phyloP scores from a whole-genome alignment of 164 flowering plant genomes.

The Malania oleifera region DNA sequence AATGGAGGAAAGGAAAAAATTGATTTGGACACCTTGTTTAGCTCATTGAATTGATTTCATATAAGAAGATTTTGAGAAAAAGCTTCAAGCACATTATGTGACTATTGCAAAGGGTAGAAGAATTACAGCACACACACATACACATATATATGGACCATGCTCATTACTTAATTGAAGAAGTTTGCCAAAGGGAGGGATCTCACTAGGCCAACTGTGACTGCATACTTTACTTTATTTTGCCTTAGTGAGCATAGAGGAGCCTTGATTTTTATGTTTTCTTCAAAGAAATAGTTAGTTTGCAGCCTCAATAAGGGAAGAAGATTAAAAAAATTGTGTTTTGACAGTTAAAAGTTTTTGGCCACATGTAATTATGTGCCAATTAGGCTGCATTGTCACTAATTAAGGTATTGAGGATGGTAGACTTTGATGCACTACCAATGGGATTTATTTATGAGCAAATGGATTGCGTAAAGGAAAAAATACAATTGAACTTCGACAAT shows the following conservation, averaged over 20 bases:
- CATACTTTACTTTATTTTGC: neutral
- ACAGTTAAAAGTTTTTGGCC: neutral
- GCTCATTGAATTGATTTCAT: neutral
- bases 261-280: neutral
- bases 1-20: neutral
- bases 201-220: neutral
- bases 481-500: too few relatives aligned
- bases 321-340: neutral
- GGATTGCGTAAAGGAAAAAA: too few relatives aligned
- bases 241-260: neutral
- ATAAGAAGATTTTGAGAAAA: neutral
- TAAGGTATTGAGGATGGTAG: too few relatives aligned
- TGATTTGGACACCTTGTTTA: neutral
- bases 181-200: neutral
- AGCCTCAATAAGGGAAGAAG: neutral
- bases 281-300: neutral
- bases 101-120: neutral
- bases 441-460: too few relatives aligned
- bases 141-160: neutral
- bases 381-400: neutral
- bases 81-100: neutral
- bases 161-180: neutral
- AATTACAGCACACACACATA: neutral
- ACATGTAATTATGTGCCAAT: neutral
- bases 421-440: too few relatives aligned